phyloP scores from a whole-genome alignment of 306 rosid genomes.

The Prunus campanulata region DNA sequence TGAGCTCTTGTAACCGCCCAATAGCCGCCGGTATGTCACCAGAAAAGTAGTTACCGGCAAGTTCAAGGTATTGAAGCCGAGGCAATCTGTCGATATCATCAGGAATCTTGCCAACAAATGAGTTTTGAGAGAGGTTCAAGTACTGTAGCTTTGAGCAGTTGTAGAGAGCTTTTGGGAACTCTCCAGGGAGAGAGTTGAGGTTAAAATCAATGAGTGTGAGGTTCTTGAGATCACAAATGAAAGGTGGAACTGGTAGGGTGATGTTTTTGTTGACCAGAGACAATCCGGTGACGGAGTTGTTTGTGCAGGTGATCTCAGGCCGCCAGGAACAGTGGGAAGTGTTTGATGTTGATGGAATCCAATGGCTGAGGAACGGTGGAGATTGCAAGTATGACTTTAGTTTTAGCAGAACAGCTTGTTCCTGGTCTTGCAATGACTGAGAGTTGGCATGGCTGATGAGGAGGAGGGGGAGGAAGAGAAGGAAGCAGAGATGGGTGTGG shows the following conservation, averaged over 20 bases:
- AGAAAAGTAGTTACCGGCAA: conserved; percentile 40
- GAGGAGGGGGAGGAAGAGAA: conserved; percentile 23
- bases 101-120: conserved; percentile 46
- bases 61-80: conserved; percentile 39
- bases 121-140: conserved; percentile 47
- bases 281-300: conserved; percentile 42
- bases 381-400: conserved; percentile 41
- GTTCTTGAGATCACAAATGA: conserved; percentile 62
- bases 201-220: conserved; percentile 45
- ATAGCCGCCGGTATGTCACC: conserved; percentile 56
- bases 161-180: conserved; percentile 51
- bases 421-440: conserved; percentile 38
- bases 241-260: conserved; percentile 41
- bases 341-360: conserved; percentile 42
- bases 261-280: conserved; percentile 12
- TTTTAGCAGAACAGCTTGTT: conserved; percentile 41
- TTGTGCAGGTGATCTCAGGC: conserved; percentile 48
- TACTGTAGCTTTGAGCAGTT: conserved; percentile 51
- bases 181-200: conserved; percentile 34
- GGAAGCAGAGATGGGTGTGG: conserved; percentile 4
- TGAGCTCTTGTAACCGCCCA: conserved; percentile 45
- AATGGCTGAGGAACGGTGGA: conserved; percentile 39
- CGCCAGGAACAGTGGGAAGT: conserved; percentile 52
- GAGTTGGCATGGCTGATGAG: conserved; percentile 28
- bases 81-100: conserved; percentile 39